Percentiles rank a stretch among this genome's conserved stretches.
These are phyloP conservation scores for Suillus subalutaceus DNA, from an alignment of 768 basidiomycete genomes.

Conservation along the genomic window DNA sequence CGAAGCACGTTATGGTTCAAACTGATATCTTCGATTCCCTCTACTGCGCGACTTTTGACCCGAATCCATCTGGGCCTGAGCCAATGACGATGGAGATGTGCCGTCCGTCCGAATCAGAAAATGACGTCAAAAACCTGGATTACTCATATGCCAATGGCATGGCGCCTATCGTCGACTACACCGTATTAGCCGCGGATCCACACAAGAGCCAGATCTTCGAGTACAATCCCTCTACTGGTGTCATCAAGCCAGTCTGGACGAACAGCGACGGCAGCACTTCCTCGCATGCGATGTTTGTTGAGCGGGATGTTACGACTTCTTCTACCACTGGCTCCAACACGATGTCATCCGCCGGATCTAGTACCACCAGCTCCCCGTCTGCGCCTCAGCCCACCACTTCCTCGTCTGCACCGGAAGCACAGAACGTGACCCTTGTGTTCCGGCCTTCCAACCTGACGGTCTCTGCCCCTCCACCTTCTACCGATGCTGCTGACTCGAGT, in stretches of 20 bases:
- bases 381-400: constrained; percentile 14
- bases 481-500: background rate
- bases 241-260: constrained; percentile 57
- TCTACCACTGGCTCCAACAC: constrained; percentile 13
- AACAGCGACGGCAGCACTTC: constrained; percentile 16
- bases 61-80: constrained; percentile 48
- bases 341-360: constrained; percentile 17
- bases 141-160: background rate
- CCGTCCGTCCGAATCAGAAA: constrained; percentile 5
- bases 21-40: constrained; percentile 45
- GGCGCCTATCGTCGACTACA: constrained; percentile 7
- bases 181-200: constrained; percentile 11
- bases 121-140: background rate
- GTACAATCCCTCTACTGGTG: constrained; percentile 50
- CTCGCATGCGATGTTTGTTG: constrained; percentile 5
- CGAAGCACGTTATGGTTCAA: constrained; percentile 45
- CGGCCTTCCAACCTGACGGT: constrained; percentile 41
- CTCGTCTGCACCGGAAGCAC: constrained; percentile 16
- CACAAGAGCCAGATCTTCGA: constrained; percentile 62
- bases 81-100: constrained; percentile 56
- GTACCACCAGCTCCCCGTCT: constrained; percentile 18
- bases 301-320: constrained; percentile 13
- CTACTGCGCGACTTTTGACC: constrained; percentile 67
- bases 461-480: constrained; percentile 14
- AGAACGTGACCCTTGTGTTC: constrained; percentile 58